Evolutionary conservation across 2,329 filamentous ascomycete genomes (phyloP), one percentile per base, ranked within the genome.

Genomic region (Allantophomopsis lycopodina): DNA sequence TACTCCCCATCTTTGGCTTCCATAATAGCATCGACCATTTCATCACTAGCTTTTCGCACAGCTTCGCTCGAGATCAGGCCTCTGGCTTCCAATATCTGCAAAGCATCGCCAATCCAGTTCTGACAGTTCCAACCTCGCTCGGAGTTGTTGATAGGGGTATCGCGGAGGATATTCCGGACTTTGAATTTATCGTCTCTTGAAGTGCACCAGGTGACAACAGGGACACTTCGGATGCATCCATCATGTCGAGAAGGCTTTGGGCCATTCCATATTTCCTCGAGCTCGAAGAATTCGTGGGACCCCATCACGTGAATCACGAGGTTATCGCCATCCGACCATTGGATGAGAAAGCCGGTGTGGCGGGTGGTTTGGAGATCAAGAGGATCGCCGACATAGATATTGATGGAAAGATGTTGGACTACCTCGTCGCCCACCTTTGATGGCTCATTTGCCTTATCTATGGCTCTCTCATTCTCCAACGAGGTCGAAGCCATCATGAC

Each of bases 121-220:
- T 40, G 38, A 13, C 38, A 40, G 31, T 40, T 40, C 38, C 38
- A 40, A 13, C 31, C 34, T 33, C 38, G 38, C 33, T 40, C 38
- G 16, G 30, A 35, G 30, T 40, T 40, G 13, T 40, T 40, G 7
- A 40, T 30, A 14, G 38, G 38, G 1, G 21, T 40, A 16, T 40
- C 23, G 17, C 33, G 33, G 15, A 40, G 14, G 11, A 33, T 40
- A 40, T 40, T 40, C 23, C 38, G 33, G 11, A 40, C 35, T 17
- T 31, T 31, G 18, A 40, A 34, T 17, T 15, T 36, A 18, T 40
- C 38, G 15, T 40, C 33, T 16, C n/a, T 33, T 30, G 37, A n/a
- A 5, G 37, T 39, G 3, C 23, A 6, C 23, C 23, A 28, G 10
- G 23, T 28, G 11, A 28, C 11, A 12, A 28, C 23, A 12, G 4